A percentile compares a stretch with the other conserved stretches of the same genome.
Evolutionary conservation across 2,329 filamentous ascomycete genomes (phyloP).

Genomic region (Epichloe uncinata): DNA sequence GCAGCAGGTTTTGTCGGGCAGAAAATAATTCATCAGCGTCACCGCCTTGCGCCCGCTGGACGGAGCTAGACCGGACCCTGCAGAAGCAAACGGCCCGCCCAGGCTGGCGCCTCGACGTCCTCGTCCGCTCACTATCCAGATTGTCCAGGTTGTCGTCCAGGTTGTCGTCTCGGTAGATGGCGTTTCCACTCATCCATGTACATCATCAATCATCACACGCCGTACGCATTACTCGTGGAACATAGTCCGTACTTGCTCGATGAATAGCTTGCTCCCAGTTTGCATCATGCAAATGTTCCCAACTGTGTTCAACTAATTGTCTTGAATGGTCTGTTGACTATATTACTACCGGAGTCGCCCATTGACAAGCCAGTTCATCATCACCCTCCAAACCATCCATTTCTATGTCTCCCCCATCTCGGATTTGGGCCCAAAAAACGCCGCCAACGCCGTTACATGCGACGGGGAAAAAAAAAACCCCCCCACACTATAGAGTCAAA

Average conservation of each 20-base stretch:
- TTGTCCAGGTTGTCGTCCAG: too few relatives aligned
- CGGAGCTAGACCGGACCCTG: background rate
- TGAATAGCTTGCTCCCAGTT: too few relatives aligned
- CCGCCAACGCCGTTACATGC: conserved; percentile 17
- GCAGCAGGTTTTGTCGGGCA: conserved; percentile 15
- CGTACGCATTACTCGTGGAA: too few relatives aligned
- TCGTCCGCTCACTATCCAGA: background rate
- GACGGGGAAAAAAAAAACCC: conserved; percentile 5
- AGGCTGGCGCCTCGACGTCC: background rate
- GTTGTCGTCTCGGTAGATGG: too few relatives aligned
- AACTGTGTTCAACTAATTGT: background rate
- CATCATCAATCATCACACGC: too few relatives aligned
- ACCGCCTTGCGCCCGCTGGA: conserved; percentile 11
- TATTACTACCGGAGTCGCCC: background rate
- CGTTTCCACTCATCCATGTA: too few relatives aligned
- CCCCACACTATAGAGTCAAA: background rate
- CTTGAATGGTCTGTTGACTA: background rate
- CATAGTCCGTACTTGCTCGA: too few relatives aligned
- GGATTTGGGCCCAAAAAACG: conserved; percentile 5
- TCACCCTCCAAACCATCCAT: background rate
- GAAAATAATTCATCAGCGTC: conserved; percentile 17
- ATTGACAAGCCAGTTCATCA: background rate
- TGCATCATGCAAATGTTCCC: too few relatives aligned
- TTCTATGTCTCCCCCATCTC: background rate
- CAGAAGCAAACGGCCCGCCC: background rate